Evolutionary conservation across 208 protist genomes (phyloP), one percentile per base, ranked within the genome.

Genomic region (Cochliopodium minus): DNA sequence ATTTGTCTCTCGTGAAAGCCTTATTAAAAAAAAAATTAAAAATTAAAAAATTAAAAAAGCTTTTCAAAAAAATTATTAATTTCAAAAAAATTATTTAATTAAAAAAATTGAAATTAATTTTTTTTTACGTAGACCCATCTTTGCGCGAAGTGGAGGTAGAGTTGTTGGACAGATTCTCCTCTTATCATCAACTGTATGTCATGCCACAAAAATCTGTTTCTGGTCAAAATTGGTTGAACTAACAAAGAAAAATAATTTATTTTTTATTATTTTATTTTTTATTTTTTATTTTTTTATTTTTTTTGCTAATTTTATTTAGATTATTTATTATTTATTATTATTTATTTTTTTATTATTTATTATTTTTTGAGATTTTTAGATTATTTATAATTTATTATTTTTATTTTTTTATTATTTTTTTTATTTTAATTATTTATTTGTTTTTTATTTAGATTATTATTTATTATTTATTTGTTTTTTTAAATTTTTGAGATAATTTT

Each of bases 121-220:
- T 30, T 23, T 30, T 6, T 25, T 34, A 66, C 65, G 53, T 74
- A 54, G 6, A 57, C 47, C 69, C 69, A 74, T 40, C 69, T 4
- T 39, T 74, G 69, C 10, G 43, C 40, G 30, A 74, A 74, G 43
- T 74, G 69, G 1, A 72, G 43, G 34, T 65, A 39, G 4, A 74
- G 43, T 17, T 58, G 39, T 38, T 70, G 59, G 0, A 57, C 48
- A 0, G 34, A 39, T 25, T 35, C 34, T 10, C 69, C 69, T 30
- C 49, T 43, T 13, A 74, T 42, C 40, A 72, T 40, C 15, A 73
- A 60, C 52, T 74, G 65, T 43, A 56, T 67, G 34, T 74, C 65
- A 29, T 74, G 70, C 70, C 65, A 72, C 4, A 74, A 54, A 10
- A 73, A 64, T 36, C 63, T 35, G 40, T 69, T 72, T n/a, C 63